A percentile compares a stretch with the other conserved stretches of the same genome.
Conservation (phyloP, 345 rosid species). For the Melaleuca alternifolia region DNA sequence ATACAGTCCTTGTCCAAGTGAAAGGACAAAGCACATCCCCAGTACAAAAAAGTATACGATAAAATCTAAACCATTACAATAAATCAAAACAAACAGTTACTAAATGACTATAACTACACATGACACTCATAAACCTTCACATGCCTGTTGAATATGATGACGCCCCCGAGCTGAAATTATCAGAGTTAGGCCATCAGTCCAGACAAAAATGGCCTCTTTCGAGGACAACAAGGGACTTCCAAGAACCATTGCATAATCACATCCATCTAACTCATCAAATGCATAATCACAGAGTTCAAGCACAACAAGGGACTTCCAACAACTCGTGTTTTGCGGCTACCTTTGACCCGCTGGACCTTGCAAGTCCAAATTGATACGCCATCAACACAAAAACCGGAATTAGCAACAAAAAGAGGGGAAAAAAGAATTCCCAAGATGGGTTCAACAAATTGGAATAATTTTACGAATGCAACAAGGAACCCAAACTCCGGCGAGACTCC, state of each 20-base stretch:
- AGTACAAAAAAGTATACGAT: background rate
- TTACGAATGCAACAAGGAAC: background rate
- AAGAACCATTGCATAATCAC: background rate
- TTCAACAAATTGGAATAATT: background rate
- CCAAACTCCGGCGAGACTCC: background rate
- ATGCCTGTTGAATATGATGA: background rate
- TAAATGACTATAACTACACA: background rate
- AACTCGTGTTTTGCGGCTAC: background rate
- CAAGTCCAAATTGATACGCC: background rate
- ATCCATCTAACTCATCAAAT: background rate
- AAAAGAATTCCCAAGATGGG: background rate
- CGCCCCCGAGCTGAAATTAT: background rate
- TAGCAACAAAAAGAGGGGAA: background rate
- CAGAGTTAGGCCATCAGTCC: background rate
- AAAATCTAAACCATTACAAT: background rate
- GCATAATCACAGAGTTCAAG: background rate
- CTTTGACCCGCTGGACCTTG: background rate
- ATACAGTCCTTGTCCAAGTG: background rate
- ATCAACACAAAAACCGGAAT: background rate
- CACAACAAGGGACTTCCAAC: background rate
- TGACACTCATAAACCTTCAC: background rate
- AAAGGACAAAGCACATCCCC: background rate
- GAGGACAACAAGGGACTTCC: background rate
- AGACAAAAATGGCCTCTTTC: background rate
- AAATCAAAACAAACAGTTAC: background rate